Percentiles rank a stretch among this genome's conserved stretches.
phyloP scores from a whole-genome alignment of 345 rosid species.

The Acer yangbiense region DNA sequence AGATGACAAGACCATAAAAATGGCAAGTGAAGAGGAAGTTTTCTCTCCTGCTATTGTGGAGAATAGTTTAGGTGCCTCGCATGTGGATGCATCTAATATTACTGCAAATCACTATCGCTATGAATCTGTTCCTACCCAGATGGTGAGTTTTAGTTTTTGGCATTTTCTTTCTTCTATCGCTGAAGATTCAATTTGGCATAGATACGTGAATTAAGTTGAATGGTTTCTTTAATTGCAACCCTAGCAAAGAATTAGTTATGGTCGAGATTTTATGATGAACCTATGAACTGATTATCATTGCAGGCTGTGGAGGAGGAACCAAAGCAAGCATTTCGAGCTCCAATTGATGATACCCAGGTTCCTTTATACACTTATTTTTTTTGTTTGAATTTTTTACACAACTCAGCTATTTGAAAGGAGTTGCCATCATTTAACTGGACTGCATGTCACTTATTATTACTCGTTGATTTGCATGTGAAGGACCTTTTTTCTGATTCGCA shows the following conservation, averaged over 20 bases:
- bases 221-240: neutral
- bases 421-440: constrained; percentile 3
- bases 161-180: neutral
- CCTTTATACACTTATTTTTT: neutral
- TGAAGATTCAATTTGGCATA: neutral
- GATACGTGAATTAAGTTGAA: neutral
- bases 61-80: constrained; percentile 23
- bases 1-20: constrained; percentile 19
- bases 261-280: neutral
- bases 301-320: constrained; percentile 37
- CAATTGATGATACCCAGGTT: constrained; percentile 65
- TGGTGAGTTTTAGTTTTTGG: constrained; percentile 29
- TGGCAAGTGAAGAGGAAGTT: constrained; percentile 23
- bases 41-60: constrained; percentile 21
- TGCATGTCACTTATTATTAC: constrained; percentile 3
- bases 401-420: constrained; percentile 3
- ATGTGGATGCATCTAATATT: constrained; percentile 30
- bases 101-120: constrained; percentile 30
- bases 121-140: constrained; percentile 24
- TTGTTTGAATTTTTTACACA: neutral
- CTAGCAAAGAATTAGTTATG: neutral
- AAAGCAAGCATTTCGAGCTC: constrained; percentile 48
- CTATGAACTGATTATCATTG: constrained; percentile 8
- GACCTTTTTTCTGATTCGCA: constrained; percentile 55
- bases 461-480: constrained; percentile 36